These are phyloP conservation scores for Termitomyces sp. DNA, from an alignment of 768 basidiomycete genomes.

Conservation along the genomic window DNA sequence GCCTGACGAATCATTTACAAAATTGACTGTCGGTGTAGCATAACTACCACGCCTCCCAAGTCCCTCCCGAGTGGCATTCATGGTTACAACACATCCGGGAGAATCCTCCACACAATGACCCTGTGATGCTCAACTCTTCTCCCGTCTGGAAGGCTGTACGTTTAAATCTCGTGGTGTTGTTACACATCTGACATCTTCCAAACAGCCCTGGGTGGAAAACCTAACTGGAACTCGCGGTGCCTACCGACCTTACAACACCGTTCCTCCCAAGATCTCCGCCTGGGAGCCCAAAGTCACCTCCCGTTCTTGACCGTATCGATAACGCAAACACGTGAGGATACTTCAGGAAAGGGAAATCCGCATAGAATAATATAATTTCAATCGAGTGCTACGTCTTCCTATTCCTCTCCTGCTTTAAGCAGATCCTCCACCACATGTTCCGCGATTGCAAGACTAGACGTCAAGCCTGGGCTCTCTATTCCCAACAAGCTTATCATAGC, in stretches of 20 bases:
- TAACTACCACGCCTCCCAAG: conserved; percentile 87
- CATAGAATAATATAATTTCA: conserved; percentile 7
- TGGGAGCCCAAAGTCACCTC: conserved; percentile 77
- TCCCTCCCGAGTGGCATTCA: conserved; percentile 95
- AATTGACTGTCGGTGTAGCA: conserved; percentile 41
- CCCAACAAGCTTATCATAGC: conserved; percentile 83
- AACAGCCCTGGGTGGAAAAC: conserved; percentile 81
- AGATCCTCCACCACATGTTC: conserved; percentile 73
- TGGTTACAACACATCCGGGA: conserved; percentile 92
- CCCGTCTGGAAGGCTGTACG: conserved; percentile 86
- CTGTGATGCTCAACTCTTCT: conserved; percentile 59
- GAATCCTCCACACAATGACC: conserved; percentile 74
- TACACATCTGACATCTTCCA: neutral
- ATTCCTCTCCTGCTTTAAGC: conserved; percentile 23
- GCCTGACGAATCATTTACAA: neutral
- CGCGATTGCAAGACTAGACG: conserved; percentile 82
- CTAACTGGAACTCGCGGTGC: conserved; percentile 92
- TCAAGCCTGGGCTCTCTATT: conserved; percentile 92
- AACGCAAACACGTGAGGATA: conserved; percentile 9
- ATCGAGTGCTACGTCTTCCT: conserved; percentile 6
- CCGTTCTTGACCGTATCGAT: conserved; percentile 29
- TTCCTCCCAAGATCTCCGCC: conserved; percentile 70
- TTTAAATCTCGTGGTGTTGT: neutral
- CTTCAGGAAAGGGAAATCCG: neutral
- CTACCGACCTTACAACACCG: conserved; percentile 87